These are phyloP conservation scores for Ganoderma sp. DNA, from an alignment of 1,284 basidiomycete genomes.

Conservation along the genomic window DNA sequence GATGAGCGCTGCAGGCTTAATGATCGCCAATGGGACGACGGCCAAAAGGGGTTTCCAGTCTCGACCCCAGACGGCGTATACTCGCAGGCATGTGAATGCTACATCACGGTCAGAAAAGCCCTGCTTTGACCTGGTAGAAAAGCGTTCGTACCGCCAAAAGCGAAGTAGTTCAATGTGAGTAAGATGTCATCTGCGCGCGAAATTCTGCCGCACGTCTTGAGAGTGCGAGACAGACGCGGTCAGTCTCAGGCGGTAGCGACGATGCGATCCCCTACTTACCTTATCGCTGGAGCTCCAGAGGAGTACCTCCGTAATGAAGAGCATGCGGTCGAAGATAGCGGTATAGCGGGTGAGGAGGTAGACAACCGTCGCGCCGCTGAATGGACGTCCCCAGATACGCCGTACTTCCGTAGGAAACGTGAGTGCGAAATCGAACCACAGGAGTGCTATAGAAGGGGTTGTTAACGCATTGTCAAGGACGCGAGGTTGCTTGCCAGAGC, in stretches of 20 bases:
- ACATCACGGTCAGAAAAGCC: neutral
- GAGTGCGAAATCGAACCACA: slow-evolving; percentile 23
- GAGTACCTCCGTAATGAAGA: slow-evolving; percentile 9
- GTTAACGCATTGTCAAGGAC: neutral
- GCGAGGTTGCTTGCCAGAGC: neutral
- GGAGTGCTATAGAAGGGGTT: neutral
- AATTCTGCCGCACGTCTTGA: neutral
- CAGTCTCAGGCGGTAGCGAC: neutral
- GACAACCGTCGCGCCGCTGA: slow-evolving; percentile 26
- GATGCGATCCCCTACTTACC: neutral
- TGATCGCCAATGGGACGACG: neutral
- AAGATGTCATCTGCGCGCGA: neutral
- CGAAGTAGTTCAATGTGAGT: slow-evolving; percentile 5
- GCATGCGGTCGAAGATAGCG: slow-evolving; percentile 17
- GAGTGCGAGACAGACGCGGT: neutral
- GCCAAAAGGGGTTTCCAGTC: slow-evolving; percentile 3
- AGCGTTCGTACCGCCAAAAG: slow-evolving; percentile 4
- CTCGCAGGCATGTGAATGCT: slow-evolving; percentile 9
- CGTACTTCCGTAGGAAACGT: slow-evolving; percentile 27
- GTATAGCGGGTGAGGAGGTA: slow-evolving; percentile 31
- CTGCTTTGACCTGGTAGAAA: neutral
- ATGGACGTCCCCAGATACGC: slow-evolving; percentile 25
- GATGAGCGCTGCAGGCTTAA: neutral
- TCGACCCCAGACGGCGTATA: neutral
- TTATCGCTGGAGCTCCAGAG: slow-evolving; percentile 2